phyloP scores from a whole-genome alignment of 176 grass and related monocot genomes.

The Rhynchospora breviuscula region DNA sequence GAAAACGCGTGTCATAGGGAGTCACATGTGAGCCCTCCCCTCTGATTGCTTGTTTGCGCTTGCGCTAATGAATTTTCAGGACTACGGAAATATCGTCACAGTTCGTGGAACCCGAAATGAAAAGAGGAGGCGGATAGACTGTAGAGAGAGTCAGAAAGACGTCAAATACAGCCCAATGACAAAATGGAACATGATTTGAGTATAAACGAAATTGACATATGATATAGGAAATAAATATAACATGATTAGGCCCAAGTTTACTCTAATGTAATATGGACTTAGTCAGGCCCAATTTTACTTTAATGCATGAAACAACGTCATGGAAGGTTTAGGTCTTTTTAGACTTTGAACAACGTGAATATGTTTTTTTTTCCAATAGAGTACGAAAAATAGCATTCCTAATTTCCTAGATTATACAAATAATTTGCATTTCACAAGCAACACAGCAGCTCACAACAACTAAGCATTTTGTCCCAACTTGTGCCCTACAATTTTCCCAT shows the following conservation, averaged over 20 bases:
- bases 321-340: neutral
- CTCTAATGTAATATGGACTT: too few relatives aligned
- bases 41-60: too few relatives aligned
- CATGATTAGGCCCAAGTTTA: neutral
- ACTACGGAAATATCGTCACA: too few relatives aligned
- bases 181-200: neutral
- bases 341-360: neutral
- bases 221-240: neutral
- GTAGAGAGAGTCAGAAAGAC: neutral
- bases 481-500: neutral
- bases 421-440: neutral
- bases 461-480: too few relatives aligned
- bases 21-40: too few relatives aligned
- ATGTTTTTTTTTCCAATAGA: neutral
- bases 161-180: neutral
- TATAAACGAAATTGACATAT: neutral
- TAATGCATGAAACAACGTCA: neutral
- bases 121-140: too few relatives aligned
- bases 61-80: too few relatives aligned
- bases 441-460: neutral
- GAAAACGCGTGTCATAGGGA: too few relatives aligned
- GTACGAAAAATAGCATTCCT: neutral
- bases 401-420: neutral
- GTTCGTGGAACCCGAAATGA: too few relatives aligned
- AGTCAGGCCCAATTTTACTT: neutral